Evolutionary conservation across 139 green algal species (phyloP), one percentile per base, ranked within the genome.

Genomic region (Micromonas commoda): DNA sequence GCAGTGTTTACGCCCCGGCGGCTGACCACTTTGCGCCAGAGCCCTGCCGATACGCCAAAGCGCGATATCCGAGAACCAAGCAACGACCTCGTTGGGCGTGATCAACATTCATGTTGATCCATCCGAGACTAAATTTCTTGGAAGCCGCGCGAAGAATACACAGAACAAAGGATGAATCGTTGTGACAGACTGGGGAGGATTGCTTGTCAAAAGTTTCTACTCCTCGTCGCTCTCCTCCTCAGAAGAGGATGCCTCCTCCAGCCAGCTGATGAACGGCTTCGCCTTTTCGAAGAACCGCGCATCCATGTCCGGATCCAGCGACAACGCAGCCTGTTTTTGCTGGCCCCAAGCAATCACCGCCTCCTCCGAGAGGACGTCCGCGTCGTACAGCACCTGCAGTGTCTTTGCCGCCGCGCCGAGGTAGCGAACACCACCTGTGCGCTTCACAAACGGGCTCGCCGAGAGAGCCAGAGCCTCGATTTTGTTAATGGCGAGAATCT

Each of bases 331-430:
- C 45, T 9, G 9, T 16, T 57, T 57, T 16, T 57, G 9, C 24
- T 32, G 26, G 24, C 34, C 51, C 72, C 72, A 78, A 13, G 3
- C 52, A 31, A 78, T 70, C 5, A 78, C n/a, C 26, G 31, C 72
- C 3, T 80, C 75, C 66, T 80, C 75, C 0, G 63, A 65, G 16
- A 80, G 61, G 21, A 80, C 9, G 53, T 80, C 75, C 2, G 23
- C 75, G 61, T 80, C 75, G 60, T 74, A 80, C n/a, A 73, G 37
- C 60, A 57, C 35, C 37, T 80, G 73, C 2, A 80, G 75, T 19
- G 45, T 63, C 51, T 73, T 31, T 2, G 29, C 31, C 13, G 64
- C 75, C 28, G 21, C 26, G 19, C 28, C 28, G 3, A 80, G n/a
- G 31, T 74, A 45, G 6, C 75, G 61, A 2, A 37, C 75, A 28